Conservation (phyloP, 345 rosid species). For the Rhodamnia argentea region DNA sequence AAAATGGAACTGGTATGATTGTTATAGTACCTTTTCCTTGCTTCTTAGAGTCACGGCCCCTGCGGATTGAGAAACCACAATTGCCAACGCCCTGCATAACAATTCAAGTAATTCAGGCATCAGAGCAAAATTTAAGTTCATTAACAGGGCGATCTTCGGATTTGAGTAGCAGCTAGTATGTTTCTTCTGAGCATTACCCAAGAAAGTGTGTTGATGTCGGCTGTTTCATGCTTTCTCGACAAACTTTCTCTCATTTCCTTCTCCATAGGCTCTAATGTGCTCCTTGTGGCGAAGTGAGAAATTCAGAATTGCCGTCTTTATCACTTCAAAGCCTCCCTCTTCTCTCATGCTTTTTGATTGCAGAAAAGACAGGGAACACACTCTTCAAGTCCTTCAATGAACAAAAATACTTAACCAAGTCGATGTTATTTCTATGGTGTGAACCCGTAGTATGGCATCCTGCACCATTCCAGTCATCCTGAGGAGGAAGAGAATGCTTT, state of each 20-base stretch:
- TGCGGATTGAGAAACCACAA: slow-evolving; percentile 86
- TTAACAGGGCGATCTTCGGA: neutral
- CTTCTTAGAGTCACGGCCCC: slow-evolving; percentile 82
- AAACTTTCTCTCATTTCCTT: slow-evolving; percentile 91
- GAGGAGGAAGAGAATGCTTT: neutral
- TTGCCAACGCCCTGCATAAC: slow-evolving; percentile 66
- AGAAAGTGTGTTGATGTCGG: slow-evolving; percentile 31
- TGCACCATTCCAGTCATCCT: slow-evolving; percentile 92
- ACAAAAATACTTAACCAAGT: neutral
- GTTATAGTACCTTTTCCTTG: slow-evolving; percentile 57
- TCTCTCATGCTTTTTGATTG: neutral
- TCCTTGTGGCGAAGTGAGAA: slow-evolving; percentile 18
- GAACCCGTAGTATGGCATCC: slow-evolving; percentile 26
- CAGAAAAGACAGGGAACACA: neutral
- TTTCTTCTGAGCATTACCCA: neutral
- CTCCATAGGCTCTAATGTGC: slow-evolving; percentile 84
- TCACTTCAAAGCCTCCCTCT: neutral
- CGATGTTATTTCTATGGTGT: neutral
- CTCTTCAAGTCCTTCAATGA: neutral
- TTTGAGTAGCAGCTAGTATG: neutral
- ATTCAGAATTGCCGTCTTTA: neutral
- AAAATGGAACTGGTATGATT: neutral
- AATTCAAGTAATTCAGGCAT: neutral
- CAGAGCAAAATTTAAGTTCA: neutral
- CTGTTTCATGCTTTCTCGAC: slow-evolving; percentile 86